Conservation (phyloP, 2,329 filamentous ascomycete genomes). For the Hymenotorrendiella dingleyae region DNA sequence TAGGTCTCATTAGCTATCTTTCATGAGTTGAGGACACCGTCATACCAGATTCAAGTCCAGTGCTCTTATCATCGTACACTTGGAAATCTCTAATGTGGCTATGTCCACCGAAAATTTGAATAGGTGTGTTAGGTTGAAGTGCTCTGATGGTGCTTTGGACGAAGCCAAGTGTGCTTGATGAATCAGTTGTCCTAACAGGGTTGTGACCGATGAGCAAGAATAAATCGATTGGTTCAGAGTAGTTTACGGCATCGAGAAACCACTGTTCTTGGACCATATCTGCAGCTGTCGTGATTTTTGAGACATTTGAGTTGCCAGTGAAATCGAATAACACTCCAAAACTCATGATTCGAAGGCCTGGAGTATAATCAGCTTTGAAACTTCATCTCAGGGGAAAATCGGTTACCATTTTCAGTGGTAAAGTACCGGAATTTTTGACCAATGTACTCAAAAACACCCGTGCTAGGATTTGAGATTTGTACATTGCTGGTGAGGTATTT, state of each 20-base stretch:
- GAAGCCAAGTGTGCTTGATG: constrained; percentile 65
- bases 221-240: constrained; percentile 67
- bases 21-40: neutral
- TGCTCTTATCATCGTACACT: constrained; percentile 68
- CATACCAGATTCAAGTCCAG: constrained; percentile 71
- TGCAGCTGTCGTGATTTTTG: constrained; percentile 69
- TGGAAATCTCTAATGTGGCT: constrained; percentile 79
- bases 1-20: constrained; percentile 5
- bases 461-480: constrained; percentile 71
- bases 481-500: constrained; percentile 89
- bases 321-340: constrained; percentile 93
- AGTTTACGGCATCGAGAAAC: constrained; percentile 72
- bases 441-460: constrained; percentile 64
- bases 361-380: neutral
- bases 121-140: constrained; percentile 69
- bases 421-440: constrained; percentile 82
- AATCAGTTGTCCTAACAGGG: constrained; percentile 49
- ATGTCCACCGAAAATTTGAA: constrained; percentile 86
- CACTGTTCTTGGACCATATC: constrained; percentile 75
- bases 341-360: constrained; percentile 24
- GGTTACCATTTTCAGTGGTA: constrained; percentile 74
- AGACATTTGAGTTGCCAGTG: constrained; percentile 82
- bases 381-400: neutral
- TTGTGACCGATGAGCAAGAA: constrained; percentile 84
- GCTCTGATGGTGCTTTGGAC: constrained; percentile 73